Conservation (phyloP, 371 early-diverging fungal species). For the Furculomyces boomerangus region DNA sequence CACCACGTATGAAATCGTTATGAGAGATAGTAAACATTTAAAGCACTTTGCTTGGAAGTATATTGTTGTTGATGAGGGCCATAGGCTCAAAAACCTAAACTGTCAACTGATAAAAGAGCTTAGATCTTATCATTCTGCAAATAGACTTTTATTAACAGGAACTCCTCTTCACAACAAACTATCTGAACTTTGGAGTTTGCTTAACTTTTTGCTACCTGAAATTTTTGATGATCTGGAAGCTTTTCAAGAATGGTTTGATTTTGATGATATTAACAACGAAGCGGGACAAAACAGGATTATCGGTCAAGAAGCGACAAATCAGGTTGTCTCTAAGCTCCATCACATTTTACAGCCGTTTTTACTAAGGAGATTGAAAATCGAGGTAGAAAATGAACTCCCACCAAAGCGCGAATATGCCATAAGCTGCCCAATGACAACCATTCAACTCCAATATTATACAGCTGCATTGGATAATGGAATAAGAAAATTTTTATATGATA, state of each 20-base stretch:
- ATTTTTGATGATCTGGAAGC: constrained; percentile 71
- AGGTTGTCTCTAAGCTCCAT: constrained; percentile 66
- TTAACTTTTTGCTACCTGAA: constrained; percentile 84
- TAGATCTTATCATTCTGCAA: constrained; percentile 61
- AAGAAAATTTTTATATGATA: constrained; percentile 38
- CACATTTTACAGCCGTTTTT: constrained; percentile 85
- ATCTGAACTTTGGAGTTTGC: constrained; percentile 80
- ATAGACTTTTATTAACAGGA: constrained; percentile 75
- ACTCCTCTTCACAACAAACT: constrained; percentile 94
- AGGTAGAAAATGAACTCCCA: constrained; percentile 77
- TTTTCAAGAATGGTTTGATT: constrained; percentile 75
- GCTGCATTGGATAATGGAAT: constrained; percentile 55
- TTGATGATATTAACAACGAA: constrained; percentile 47
- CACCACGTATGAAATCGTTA: constrained; percentile 85
- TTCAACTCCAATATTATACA: constrained; percentile 69
- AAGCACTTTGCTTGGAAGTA: constrained; percentile 59
- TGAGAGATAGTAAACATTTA: constrained; percentile 58
- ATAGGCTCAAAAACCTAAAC: constrained; percentile 85
- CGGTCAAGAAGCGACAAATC: constrained; percentile 46
- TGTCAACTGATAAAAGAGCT: constrained; percentile 75
- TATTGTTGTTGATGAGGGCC: constrained; percentile 90
- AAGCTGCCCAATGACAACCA: constrained; percentile 58
- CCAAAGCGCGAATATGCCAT: constrained; percentile 81
- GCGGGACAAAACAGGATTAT: constrained; percentile 44
- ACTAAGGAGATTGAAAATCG: constrained; percentile 87